Percentiles rank a stretch among this genome's conserved stretches.
Conservation (phyloP, 495 filamentous ascomycete genomes). For the Cercophora samala region DNA sequence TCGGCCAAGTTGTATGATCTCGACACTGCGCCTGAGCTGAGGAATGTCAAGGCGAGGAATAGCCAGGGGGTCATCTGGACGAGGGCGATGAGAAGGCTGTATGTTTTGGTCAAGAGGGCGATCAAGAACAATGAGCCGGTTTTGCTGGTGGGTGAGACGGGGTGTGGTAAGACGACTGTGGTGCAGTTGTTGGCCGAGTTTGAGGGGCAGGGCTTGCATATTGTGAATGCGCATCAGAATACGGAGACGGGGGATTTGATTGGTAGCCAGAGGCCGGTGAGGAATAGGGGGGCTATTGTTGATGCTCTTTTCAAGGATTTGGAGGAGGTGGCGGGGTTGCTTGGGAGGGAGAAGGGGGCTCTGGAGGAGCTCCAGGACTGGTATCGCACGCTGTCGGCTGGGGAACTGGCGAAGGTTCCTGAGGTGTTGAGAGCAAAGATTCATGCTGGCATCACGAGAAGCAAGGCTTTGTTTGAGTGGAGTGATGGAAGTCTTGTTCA, state of each 20-base stretch:
- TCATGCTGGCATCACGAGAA: conserved; percentile 55
- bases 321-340: conserved; percentile 39
- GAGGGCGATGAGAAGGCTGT: conserved; percentile 85
- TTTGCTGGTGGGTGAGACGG: conserved; percentile 91
- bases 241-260: conserved; percentile 96
- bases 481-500: conserved; percentile 90
- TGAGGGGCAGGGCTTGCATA: conserved; percentile 68
- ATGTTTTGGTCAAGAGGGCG: conserved; percentile 78
- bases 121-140: conserved; percentile 90
- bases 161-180: conserved; percentile 95
- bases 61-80: conserved; percentile 81
- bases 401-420: conserved; percentile 40
- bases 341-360: conserved; percentile 28
- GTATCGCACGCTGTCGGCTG: conserved; percentile 36
- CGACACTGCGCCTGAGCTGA: conserved; percentile 51
- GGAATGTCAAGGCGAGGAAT: conserved; percentile 48
- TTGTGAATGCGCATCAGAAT: conserved; percentile 96
- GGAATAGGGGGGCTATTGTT: conserved; percentile 72
- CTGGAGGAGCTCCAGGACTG: conserved; percentile 40
- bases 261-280: conserved; percentile 86
- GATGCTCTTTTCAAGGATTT: conserved; percentile 64
- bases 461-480: conserved; percentile 93
- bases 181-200: conserved; percentile 88
- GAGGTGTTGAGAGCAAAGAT: conserved; percentile 54
- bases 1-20: conserved; percentile 66